Evolutionary conservation across 345 rosid genomes (phyloP), one percentile per base, ranked within the genome.

Genomic region (Dovyalis caffra): DNA sequence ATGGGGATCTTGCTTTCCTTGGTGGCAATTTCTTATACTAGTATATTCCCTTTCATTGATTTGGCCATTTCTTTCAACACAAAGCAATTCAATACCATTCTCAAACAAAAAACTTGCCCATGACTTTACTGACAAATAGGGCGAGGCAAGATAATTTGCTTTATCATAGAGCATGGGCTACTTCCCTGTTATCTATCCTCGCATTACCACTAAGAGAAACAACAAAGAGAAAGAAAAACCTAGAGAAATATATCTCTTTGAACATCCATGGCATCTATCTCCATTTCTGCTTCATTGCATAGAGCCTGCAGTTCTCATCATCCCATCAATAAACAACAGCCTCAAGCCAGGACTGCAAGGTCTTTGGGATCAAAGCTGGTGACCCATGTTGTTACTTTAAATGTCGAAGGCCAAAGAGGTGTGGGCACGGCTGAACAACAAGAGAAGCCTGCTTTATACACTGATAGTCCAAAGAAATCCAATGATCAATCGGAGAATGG

Each of bases 231-330:
- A 26, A 66, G 64, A 35, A 25, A 47, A 32, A 66, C 21, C 4
- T n/a, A n/a, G n/a, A n/a, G n/a, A n/a, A n/a, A n/a, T n/a, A n/a
- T n/a, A n/a, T 9, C 35, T 51, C 21, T 45, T 71, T 66, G 28
- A 69, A 53, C 70, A 31, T 37, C 78, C 65, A 83, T 82, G 89
- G 81, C 88, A 84, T 74, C 83, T 76, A 23, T 81, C 75, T 31
- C 85, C 83, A 85, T 88, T 69, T 85, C 86, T 53, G 88, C 88
- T 12, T 86, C 83, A n/a, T 68, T 81, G 62, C 84, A 75, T 23
- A 71, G 68, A 31, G 78, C 81, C 35, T 74, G 81, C 76, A 40
- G 72, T 74, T 56, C 80, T 64, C 69, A 70, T 38, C 79, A 72
- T 56, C 20, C 61, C 76, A 65, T 40, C 15, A 77, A 49, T 71